Evolutionary conservation across 2,329 filamentous ascomycete genomes (phyloP), one percentile per base, ranked within the genome.

Genomic region (Aureobasidium sp.): DNA sequence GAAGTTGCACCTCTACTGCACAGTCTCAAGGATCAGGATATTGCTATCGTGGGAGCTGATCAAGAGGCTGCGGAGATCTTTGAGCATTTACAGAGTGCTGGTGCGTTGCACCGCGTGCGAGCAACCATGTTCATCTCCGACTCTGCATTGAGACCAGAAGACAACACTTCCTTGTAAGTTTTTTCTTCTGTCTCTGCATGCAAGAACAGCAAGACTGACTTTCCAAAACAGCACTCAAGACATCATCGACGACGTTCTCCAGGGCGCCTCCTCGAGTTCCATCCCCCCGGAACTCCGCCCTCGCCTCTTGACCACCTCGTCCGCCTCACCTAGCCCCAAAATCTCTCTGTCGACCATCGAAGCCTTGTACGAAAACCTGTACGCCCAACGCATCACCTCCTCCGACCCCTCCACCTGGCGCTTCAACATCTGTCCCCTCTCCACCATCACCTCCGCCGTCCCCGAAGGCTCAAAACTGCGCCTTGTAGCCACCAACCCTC

Each of bases 41-140:
- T 63, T 3, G 61, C 61, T 6, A 56, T 63, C 7, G 50, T 63
- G 21, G 61, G 61, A n/a, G 54, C 56, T 4, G 55, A 59, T 27
- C 60, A 62, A 42, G 58, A 61, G 54, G 59, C 61, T 3, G 60
- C 56, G 1, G 60, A 62, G 34, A 44, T 62, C 8, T 62, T 62
- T 30, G 54, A 61, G 39, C 56, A 62, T 21, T 24, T 63, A 14
- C 57, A 59, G 40, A 53, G 52, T 8, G 48, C 55, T 4, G 56
- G 56, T 16, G 58, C 54, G 34, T 55, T 57, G 27, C 59, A 60
- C 37, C 40, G 38, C 14, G 45, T 30, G 17, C 22, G 45, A 14
- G 60, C 59, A 8, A 61, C 56, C 3, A 55, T 62, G 56, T 59
- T 61, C 45, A 56, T 60, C 19, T 24, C 57, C 6, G 58, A 60